Base-by-base conservation (phyloP, 1,284 basidiomycete species). In the Puccinia brachypodii region DNA sequence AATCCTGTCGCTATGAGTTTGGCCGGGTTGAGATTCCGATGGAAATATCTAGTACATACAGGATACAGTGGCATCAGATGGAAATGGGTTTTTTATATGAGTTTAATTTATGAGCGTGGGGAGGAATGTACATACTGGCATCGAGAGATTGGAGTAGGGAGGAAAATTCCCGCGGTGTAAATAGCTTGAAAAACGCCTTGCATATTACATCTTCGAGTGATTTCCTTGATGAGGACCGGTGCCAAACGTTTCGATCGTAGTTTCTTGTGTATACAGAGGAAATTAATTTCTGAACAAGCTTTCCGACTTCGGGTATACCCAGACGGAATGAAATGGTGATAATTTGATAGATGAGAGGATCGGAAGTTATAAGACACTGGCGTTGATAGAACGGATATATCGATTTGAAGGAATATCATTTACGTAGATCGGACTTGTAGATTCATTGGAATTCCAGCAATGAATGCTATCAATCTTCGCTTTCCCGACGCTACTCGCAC, bases 231-330 rank as follows among this genome's bases (percentile, higher is more conserved):
- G 74, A 99, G 90, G 36, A 99, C 94, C 0, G 97, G 97, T 0
- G 97, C 93, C 25, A 99, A 89, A 47, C 97, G 93, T 87, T 98
- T 99, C 6, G 94, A 94, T 16, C 97, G 92, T 69, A 99, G 88
- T 87, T 98, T 98, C 88, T 99, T 99, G 90, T 98, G 96, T 3
- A 98, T 92, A 85, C 95, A 98, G 73, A 99, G 91, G 87, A 96
- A 99, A 88, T 99, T 99, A 88, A 99, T 96, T 88, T 99, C 97
- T 85, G 92, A 92, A 47, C 91, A 90, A 58, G 88, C 88, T 85
- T 97, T 89, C 9, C 89, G 88, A 81, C 94, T n/a, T n/a, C n/a
- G n/a, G n/a, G n/a, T n/a, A n/a, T 96, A 83, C 1, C 16, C 3
- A 76, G 25, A 16, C 28, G 50, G 2, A 44, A 71, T 28, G 3